phyloP scores from a whole-genome alignment of 2,329 filamentous ascomycete genomes.

The Colletotrichum sp. region DNA sequence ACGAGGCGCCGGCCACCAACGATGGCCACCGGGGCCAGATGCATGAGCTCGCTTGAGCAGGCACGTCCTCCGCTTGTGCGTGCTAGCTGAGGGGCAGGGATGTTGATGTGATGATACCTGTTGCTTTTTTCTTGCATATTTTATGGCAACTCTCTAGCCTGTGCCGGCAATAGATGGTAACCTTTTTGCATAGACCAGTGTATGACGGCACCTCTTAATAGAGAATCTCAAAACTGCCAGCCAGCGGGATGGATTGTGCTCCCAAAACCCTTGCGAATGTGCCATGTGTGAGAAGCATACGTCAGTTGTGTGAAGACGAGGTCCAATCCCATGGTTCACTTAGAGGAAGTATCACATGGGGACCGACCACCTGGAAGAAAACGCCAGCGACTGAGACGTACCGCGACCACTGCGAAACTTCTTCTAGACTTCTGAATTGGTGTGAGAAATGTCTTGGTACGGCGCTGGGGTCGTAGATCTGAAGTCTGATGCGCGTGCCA shows the following conservation, averaged over 20 bases:
- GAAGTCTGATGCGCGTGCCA: too few relatives aligned
- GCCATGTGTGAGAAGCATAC: background rate
- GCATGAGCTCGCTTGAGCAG: slow-evolving; percentile 42
- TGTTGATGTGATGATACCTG: background rate
- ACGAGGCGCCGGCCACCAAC: slow-evolving; percentile 42
- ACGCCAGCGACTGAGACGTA: background rate
- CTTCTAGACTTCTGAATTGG: background rate
- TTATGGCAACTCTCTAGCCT: background rate
- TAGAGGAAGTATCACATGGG: background rate
- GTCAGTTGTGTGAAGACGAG: background rate
- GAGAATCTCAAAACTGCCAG: background rate
- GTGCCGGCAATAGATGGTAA: background rate
- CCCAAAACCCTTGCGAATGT: background rate
- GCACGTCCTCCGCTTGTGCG: background rate
- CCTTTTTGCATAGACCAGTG: background rate
- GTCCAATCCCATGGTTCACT: background rate
- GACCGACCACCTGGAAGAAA: background rate
- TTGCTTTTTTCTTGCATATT: background rate
- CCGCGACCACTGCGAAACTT: background rate
- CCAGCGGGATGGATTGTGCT: background rate
- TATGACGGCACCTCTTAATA: background rate
- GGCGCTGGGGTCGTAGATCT: background rate
- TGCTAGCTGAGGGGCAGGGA: background rate
- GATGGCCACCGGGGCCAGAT: slow-evolving; percentile 44
- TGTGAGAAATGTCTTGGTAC: background rate